Conservation (phyloP, 148 eudicot genomes). For the Camellia sinensis region DNA sequence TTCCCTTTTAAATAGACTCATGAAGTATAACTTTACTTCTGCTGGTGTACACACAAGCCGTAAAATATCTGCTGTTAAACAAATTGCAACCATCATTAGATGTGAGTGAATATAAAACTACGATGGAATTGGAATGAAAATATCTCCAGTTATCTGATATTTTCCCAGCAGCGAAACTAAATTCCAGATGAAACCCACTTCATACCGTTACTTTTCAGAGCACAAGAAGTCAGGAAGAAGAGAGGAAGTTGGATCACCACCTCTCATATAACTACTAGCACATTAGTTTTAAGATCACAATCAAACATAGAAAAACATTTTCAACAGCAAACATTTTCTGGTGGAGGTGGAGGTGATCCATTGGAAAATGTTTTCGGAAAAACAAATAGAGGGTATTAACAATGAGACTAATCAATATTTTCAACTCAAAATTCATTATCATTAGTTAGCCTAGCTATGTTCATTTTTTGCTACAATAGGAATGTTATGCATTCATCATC, state of each 20-base stretch:
- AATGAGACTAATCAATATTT: not conserved
- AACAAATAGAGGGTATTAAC: not conserved
- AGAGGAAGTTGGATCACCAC: too few species aligned
- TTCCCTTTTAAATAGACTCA: constrained; percentile 21
- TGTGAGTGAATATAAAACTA: too few species aligned
- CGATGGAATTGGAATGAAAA: not conserved
- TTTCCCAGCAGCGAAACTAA: not conserved
- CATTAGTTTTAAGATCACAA: too few species aligned
- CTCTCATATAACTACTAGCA: too few species aligned
- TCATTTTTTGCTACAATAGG: not conserved
- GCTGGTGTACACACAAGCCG: constrained; percentile 63
- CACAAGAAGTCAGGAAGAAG: constrained; percentile 47
- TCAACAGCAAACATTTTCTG: too few species aligned
- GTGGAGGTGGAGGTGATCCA: too few species aligned
- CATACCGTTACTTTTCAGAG: constrained; percentile 44
- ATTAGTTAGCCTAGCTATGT: not conserved
- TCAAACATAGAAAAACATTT: too few species aligned
- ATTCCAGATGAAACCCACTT: not conserved
- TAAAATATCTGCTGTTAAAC: constrained; percentile 41
- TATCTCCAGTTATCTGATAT: too few species aligned
- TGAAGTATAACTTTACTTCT: constrained; percentile 55
- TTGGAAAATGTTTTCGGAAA: too few species aligned
- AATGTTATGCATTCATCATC: not conserved
- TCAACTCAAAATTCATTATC: not conserved
- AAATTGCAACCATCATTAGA: constrained; percentile 8